Evolutionary conservation across 371 early-diverging fungal species (phyloP), one percentile per base, ranked within the genome.

Genomic region (Vairimorpha ceranae): DNA sequence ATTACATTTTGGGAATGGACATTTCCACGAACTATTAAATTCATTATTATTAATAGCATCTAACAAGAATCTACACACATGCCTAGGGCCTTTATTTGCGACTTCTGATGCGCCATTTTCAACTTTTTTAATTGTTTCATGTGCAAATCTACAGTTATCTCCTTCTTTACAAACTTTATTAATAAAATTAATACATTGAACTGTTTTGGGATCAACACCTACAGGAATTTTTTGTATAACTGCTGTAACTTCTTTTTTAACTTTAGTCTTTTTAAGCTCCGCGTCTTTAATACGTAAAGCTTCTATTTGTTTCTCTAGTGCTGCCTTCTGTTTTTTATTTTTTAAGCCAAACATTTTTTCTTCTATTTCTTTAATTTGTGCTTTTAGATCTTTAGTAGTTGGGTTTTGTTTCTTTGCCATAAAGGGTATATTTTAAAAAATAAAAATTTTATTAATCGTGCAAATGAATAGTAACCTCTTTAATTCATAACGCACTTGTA

Each of bases 21-120:
- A 96, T 71, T 91, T 91, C 97, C 97, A 97, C 86, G 93, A 93
- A 91, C 92, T 93, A 65, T 93, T 94, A 82, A 95, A 95, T 85
- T 94, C 94, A 79, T 89, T 85, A 65, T 86, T 85, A 80, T 96
- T 95, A 67, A 97, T 90, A n/a, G 96, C 96, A 79, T 95, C 94
- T 86, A 97, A 87, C 80, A 96, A 94, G 86, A 85, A 89, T 85
- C 93, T 95, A 87, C 98, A 97, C n/a, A 97, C 94, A 84, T 94
- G 93, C 74, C 32, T 77, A 15, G 76, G 51, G 2, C 51, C 41
- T 14, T 91, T 89, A 30, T 64, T 58, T 8, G 68, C 81, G 21
- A 38, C 33, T 15, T 87, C 89, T 66, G 90, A 87, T 85, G 92
- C 92, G 70, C 89, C 87, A 27, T 85, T 75, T 67, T 94, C 91